phyloP scores from a whole-genome alignment of 306 rosid genomes.

The Cicer arietinum region DNA sequence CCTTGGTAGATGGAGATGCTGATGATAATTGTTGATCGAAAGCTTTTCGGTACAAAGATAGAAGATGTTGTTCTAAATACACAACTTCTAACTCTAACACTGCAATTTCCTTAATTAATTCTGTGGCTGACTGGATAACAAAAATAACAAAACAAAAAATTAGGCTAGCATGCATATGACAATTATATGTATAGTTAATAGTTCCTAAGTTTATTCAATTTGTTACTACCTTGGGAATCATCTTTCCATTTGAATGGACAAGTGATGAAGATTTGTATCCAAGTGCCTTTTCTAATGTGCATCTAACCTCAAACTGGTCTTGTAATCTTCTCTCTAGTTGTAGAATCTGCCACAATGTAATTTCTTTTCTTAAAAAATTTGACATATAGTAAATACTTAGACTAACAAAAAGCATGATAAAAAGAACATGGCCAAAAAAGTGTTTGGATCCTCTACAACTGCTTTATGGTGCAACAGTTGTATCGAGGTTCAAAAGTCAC shows the following conservation, averaged over 20 bases:
- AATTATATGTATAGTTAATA: no score
- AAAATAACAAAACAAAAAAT: neutral
- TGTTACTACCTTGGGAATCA: constrained; percentile 71
- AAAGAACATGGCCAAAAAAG: constrained; percentile 16
- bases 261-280: constrained; percentile 69
- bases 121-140: constrained; percentile 81
- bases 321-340: constrained; percentile 87
- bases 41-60: constrained; percentile 85
- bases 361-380: constrained; percentile 13
- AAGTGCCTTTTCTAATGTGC: constrained; percentile 75
- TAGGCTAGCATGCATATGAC: no score
- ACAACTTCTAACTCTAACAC: constrained; percentile 87
- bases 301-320: constrained; percentile 79
- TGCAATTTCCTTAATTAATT: constrained; percentile 89
- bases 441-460: no score
- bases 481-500: neutral
- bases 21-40: constrained; percentile 75
- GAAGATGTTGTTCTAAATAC: constrained; percentile 96
- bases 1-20: constrained; percentile 64
- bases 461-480: no score
- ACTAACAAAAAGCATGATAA: constrained; percentile 23
- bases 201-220: constrained; percentile 7
- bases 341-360: constrained; percentile 64
- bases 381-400: constrained; percentile 17
- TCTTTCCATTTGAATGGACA: constrained; percentile 49